Percentiles rank a stretch among this genome's conserved stretches.
Conservation (phyloP, 1,284 basidiomycete species). For the Malassezia caprae region DNA sequence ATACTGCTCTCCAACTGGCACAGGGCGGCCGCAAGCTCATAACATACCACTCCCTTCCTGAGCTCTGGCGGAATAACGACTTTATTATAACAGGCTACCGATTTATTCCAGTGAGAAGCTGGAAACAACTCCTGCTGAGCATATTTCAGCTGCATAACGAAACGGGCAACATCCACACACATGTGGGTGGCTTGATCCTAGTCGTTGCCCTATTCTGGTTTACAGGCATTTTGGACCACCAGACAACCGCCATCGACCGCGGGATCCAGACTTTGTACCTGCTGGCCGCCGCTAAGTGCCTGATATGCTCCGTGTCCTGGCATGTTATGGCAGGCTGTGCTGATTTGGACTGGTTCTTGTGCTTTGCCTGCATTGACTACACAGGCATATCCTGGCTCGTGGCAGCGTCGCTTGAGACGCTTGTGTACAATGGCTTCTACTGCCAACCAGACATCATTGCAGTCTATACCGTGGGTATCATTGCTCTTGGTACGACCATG, state of each 20-base stretch:
- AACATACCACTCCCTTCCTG: constrained; percentile 34
- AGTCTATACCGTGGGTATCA: constrained; percentile 35
- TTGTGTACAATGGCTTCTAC: constrained; percentile 47
- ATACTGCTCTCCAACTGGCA: constrained; percentile 36
- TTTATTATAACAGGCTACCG: constrained; percentile 44
- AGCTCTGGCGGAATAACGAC: constrained; percentile 46
- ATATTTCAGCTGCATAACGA: constrained; percentile 47
- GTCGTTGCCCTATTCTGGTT: constrained; percentile 43
- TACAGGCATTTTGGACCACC: constrained; percentile 30
- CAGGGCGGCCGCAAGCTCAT: constrained; percentile 35
- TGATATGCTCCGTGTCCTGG: constrained; percentile 40
- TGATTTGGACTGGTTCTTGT: constrained; percentile 38
- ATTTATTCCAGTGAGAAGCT: constrained; percentile 41
- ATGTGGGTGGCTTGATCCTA: constrained; percentile 36
- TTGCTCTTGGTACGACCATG: constrained; percentile 34
- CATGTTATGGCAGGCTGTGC: constrained; percentile 47
- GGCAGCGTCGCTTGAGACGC: constrained; percentile 41
- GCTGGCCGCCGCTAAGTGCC: constrained; percentile 43
- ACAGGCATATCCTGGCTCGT: constrained; percentile 46
- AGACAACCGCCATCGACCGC: constrained; percentile 43
- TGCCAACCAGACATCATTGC: constrained; percentile 45
- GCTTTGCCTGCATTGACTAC: constrained; percentile 46
- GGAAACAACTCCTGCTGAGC: constrained; percentile 31
- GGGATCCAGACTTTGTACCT: constrained; percentile 44
- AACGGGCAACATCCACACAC: constrained; percentile 46